phyloP scores from a whole-genome alignment of 176 grass and related monocot species.

The Phoenix dactylifera region DNA sequence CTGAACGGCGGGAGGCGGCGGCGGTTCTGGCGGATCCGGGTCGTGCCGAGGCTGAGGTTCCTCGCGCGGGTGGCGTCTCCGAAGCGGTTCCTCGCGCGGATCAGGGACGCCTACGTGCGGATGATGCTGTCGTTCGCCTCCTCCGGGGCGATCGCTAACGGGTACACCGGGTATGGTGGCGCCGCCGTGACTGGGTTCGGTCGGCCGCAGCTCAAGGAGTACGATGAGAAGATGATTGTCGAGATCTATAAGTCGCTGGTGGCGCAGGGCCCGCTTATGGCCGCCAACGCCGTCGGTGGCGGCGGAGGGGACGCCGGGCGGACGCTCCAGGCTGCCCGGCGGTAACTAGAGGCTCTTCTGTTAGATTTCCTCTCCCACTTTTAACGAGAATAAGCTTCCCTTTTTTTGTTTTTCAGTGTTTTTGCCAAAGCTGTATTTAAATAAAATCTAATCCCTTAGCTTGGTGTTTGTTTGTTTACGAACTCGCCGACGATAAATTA shows the following conservation, averaged over 20 bases:
- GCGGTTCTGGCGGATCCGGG: constrained; percentile 19
- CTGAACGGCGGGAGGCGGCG: constrained; percentile 10
- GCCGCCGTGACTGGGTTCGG: not conserved
- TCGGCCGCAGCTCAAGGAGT: constrained; percentile 24
- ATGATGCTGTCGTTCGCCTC: constrained; percentile 41
- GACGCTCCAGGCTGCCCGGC: not conserved
- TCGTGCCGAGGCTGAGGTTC: constrained; percentile 3
- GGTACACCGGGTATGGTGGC: constrained; percentile 1
- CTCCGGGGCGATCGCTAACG: constrained; percentile 8
- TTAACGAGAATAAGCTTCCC: too few relatives aligned
- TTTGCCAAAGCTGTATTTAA: too few relatives aligned
- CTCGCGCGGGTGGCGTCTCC: not conserved
- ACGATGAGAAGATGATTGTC: constrained; percentile 21
- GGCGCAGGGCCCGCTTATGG: constrained; percentile 10
- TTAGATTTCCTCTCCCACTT: too few relatives aligned
- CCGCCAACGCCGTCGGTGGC: not conserved
- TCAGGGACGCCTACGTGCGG: constrained; percentile 52
- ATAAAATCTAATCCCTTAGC: too few relatives aligned
- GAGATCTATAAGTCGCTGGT: constrained; percentile 17
- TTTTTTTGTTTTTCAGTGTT: too few relatives aligned
- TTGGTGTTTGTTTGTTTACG: too few relatives aligned
- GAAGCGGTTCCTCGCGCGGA: constrained; percentile 27
- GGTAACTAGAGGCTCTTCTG: not conserved
- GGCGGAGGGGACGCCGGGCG: too few relatives aligned
- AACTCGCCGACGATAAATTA: too few relatives aligned